These are phyloP conservation scores for Orbilia oligospora DNA, from an alignment of 2,329 filamentous ascomycete species.

Conservation along the genomic window DNA sequence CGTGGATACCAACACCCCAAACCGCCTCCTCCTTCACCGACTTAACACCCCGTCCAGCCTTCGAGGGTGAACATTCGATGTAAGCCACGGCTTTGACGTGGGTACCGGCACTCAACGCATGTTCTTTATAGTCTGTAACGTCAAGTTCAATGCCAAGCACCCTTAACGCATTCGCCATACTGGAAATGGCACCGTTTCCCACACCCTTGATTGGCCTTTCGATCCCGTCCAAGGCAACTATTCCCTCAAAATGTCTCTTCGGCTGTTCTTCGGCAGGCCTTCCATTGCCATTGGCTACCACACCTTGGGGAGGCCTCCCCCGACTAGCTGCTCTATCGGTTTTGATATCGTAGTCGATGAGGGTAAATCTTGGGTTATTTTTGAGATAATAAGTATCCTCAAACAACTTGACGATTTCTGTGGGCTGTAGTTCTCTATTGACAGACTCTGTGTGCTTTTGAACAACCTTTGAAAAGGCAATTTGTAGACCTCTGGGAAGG, in stretches of 20 bases:
- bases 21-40: conserved; percentile 78
- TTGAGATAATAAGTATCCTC: conserved; percentile 91
- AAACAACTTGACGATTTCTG: conserved; percentile 90
- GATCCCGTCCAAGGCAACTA: conserved; percentile 83
- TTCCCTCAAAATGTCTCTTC: conserved; percentile 78
- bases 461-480: conserved; percentile 90
- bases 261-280: conserved; percentile 74
- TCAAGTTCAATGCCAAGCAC: conserved; percentile 87
- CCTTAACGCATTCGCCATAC: conserved; percentile 84
- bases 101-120: conserved; percentile 84
- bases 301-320: conserved; percentile 75
- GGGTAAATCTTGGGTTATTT: conserved; percentile 78
- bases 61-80: conserved; percentile 78
- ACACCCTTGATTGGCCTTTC: conserved; percentile 84
- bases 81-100: conserved; percentile 95
- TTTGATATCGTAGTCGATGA: conserved; percentile 92
- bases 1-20: conserved; percentile 92
- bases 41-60: conserved; percentile 69
- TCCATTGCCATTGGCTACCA: conserved; percentile 65
- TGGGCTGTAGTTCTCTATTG: conserved; percentile 84
- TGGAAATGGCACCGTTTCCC: conserved; percentile 92
- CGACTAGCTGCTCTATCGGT: conserved; percentile 81
- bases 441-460: conserved; percentile 84
- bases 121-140: conserved; percentile 95
- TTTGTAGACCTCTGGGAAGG: conserved; percentile 89